Evolutionary conservation across 2,329 filamentous ascomycete species (phyloP), one percentile per base, ranked within the genome.

Genomic region (Ciborinia camelliae): DNA sequence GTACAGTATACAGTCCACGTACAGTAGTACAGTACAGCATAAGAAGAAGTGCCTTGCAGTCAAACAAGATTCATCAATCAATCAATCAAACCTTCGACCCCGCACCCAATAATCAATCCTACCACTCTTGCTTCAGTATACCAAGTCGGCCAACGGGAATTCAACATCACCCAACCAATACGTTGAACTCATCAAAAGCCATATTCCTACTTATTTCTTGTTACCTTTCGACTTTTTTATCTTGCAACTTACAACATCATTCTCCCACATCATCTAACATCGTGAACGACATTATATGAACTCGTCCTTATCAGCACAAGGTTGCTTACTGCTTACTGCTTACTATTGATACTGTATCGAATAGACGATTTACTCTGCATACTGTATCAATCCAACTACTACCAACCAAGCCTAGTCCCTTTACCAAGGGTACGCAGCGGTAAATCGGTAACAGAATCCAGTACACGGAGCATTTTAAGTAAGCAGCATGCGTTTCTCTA

Each of bases 31-130:
- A n/a, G n/a, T n/a, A n/a, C n/a, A n/a, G n/a, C n/a, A n/a, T n/a
- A n/a, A n/a, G n/a, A n/a, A 37, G 5, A 62, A 37, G 59, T 62
- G 12, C 60, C 60, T 62, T 55, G 60, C 60, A 62, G 26, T 50
- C 50, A 54, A 41, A 30, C 60, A 39, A 47, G 26, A 28, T 45
- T 48, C 35, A 28, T 32, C 39, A 35, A 30, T 43, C 48, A 43
- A 62, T 41, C n/a, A n/a, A n/a, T 23, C 48, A 53, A 43, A 43
- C 28, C 50, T 23, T 48, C 51, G 61, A 63, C 62, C 62, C 62
- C 62, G 62, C 62, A 64, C 52, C 37, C 52, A 45, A 61, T 37
- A 50, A 59, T 37, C 32, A 35, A 63, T 50, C 53, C 53, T 26
- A 50, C 32, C 62, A 59, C 62, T 64, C 61, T 37, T 57, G 14